Base-by-base conservation (phyloP, 2,329 filamentous ascomycete genomes). In the Cryphonectria naterciae region DNA sequence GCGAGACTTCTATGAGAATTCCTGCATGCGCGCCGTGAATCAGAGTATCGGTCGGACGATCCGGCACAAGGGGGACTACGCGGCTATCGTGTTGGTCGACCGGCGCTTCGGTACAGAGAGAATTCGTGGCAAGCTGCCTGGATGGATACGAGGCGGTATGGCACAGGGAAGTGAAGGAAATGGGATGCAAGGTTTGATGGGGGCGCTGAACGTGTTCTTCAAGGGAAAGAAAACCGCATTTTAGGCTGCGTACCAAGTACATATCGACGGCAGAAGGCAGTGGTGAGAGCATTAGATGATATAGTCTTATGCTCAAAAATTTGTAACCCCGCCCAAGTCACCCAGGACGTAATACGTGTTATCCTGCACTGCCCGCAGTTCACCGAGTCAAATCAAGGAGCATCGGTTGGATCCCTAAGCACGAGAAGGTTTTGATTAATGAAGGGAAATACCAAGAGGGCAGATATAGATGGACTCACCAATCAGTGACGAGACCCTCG, bases 1-100 rank as follows among this genome's bases (percentile, higher is more conserved):
- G 1, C 84, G 91, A 67, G 93, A 95, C 72, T 97, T 93, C 77
- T 97, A 97, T 78, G 94, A 98, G 79, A 98, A 98, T 78, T 89
- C 93, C 0, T 98, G 95, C 79, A 98, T 99, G 95, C 87, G 96
- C 54, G 94, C 95, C 5, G 96, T 99, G 5, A 99, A 99, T 79
- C 96, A 99, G 83, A 96, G 93, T 78, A 95, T 99, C 75, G 96
- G 96, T 0, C 86, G 96, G 71, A 96, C 94, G 1, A 98, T 99
- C 76, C 86, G 96, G 63, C 96, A 99, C 79, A 88, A 87, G 69
- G 89, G 88, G 35, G 96, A 99, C 81, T 98, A 97, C 81, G 96
- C 96, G 5, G 91, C 92, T 22, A 98, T 99, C 74, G 82, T 98
- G 70, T 86, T 99, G 78, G 84, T 96, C 46, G 96, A 99, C 80